Conservation (phyloP, 2,329 filamentous ascomycete genomes). For the Dendryphion nanum region DNA sequence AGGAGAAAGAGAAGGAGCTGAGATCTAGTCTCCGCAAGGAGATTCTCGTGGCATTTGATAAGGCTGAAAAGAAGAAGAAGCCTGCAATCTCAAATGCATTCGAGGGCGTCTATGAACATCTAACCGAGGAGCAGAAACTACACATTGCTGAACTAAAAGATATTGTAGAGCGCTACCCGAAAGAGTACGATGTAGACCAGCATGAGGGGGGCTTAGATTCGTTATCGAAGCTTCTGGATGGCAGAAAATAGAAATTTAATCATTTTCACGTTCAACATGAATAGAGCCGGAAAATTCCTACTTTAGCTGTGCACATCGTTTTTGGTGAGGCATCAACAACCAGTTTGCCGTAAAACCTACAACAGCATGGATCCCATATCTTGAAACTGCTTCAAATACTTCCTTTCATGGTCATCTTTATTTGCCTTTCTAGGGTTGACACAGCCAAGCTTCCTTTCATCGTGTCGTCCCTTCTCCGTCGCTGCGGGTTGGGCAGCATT, state of each 20-base stretch:
- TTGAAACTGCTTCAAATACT: too few species aligned
- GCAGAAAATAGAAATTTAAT: constrained; percentile 12
- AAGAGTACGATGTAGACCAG: constrained; percentile 81
- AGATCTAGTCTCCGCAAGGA: constrained; percentile 67
- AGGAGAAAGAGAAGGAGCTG: constrained; percentile 73
- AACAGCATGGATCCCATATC: too few species aligned
- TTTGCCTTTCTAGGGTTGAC: too few species aligned
- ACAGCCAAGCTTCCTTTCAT: too few species aligned
- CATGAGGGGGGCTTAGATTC: constrained; percentile 73
- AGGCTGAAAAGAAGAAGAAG: constrained; percentile 80
- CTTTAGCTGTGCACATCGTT: too few species aligned
- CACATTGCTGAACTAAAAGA: constrained; percentile 76
- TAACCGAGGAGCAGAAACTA: constrained; percentile 73
- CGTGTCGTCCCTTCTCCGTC: too few species aligned
- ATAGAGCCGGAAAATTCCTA: too few species aligned
- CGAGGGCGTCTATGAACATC: constrained; percentile 82
- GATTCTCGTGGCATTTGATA: constrained; percentile 78
- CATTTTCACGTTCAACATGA: background rate
- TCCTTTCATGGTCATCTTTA: too few species aligned
- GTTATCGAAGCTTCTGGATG: constrained; percentile 44
- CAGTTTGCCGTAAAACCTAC: too few species aligned
- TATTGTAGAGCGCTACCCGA: constrained; percentile 81
- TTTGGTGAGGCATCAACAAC: too few species aligned
- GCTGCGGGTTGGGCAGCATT: too few species aligned
- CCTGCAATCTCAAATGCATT: constrained; percentile 72